These are phyloP conservation scores for Phyllosticta ampelicida DNA, from an alignment of 2,329 filamentous ascomycete genomes.

Conservation along the genomic window DNA sequence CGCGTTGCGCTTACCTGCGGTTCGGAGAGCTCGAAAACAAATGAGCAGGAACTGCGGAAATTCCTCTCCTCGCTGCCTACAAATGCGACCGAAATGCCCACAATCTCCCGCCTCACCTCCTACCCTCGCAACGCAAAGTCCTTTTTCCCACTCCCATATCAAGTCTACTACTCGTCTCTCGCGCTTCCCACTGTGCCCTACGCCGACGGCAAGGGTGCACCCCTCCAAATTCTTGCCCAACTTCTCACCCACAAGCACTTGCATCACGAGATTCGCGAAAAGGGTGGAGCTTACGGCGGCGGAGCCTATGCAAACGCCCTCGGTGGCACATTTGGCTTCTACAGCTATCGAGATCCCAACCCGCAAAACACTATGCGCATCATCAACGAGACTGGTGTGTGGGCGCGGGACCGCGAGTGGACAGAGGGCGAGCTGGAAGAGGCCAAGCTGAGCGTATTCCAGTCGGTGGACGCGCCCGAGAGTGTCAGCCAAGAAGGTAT, in stretches of 20 bases:
- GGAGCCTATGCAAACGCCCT: conserved; percentile 73
- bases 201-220: conserved; percentile 59
- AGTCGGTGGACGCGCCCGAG: conserved; percentile 77
- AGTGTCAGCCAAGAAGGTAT: conserved; percentile 84
- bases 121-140: conserved; percentile 48
- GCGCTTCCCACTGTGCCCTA: conserved; percentile 79
- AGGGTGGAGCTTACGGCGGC: conserved; percentile 91
- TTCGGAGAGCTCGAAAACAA: conserved; percentile 55
- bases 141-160: conserved; percentile 90
- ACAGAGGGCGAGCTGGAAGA: conserved; percentile 80
- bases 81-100: conserved; percentile 20
- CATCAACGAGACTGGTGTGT: conserved; percentile 71
- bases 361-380: conserved; percentile 78
- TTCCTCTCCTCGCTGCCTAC: conserved; percentile 57
- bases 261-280: conserved; percentile 95
- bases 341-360: conserved; percentile 94
- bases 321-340: conserved; percentile 84
- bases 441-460: conserved; percentile 91
- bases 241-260: conserved; percentile 93
- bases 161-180: conserved; percentile 87
- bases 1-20: conserved; percentile 83
- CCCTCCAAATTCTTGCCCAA: conserved; percentile 80
- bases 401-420: conserved; percentile 75
- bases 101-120: conserved; percentile 14
- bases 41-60: conserved; percentile 57